Base-by-base conservation (phyloP, 1,284 basidiomycete genomes). In the Austropuccinia psidii region DNA sequence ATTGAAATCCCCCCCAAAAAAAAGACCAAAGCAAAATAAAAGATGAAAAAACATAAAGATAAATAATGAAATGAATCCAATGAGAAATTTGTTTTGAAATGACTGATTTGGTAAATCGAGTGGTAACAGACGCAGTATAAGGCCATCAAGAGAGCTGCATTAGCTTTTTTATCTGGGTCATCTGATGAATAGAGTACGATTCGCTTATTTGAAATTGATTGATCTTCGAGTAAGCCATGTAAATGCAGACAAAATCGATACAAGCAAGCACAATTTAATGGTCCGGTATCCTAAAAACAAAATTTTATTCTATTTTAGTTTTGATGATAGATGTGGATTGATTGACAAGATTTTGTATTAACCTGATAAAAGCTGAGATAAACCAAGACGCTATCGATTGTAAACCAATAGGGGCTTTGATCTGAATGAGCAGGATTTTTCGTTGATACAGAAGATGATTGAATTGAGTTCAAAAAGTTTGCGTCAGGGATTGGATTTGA, bases 291-390 rank as follows among this genome's bases (percentile, higher is more conserved):
- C 67, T 70, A 57, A 6, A 35, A 50, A 13, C 21, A 11, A 17
- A 24, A 54, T 15, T 24, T 6, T 8, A 57, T n/a, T n/a, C n/a
- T n/a, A n/a, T n/a, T n/a, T n/a, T 29, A 29, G 54, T 29, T n/a
- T n/a, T 8, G 54, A 61, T 17, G 58, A 45, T 43, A 45, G 9
- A 41, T 45, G 4, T 15, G 8, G n/a, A 31, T 19, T 43, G 39
- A 33, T 33, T 35, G 24, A 17, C 21, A n/a, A 69, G 31, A 2
- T 50, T 61, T 39, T 45, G 21, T 17, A 45, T 27, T 15, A 37
- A 70, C 93, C 79, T 90, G 87, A 80, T 90, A 93, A 85, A 98
- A 98, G 41, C 90, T 90, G 74, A 93, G 86, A 83, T 98, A 98
- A 76, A 89, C 85, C 66, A 98, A 86, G 76, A 93, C 88, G 82